Percentiles rank a stretch among this genome's conserved stretches.
phyloP scores from a whole-genome alignment of 331 rosid species.

The Quercus lobata region DNA sequence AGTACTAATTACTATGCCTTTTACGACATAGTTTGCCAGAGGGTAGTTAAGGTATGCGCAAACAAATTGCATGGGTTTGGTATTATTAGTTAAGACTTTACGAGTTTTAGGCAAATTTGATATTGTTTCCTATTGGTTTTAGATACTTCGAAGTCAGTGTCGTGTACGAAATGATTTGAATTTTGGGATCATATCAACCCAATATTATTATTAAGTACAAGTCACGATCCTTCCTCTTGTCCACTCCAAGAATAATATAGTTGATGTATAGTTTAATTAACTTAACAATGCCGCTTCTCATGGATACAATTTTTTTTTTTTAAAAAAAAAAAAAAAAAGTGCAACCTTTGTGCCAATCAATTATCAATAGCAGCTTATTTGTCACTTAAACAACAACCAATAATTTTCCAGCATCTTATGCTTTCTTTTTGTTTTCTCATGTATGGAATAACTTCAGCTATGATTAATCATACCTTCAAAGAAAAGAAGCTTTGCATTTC shows the following conservation, averaged over 20 bases:
- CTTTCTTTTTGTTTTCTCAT: too few relatives aligned
- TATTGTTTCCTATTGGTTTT: background rate
- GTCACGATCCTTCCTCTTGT: slow-evolving; percentile 2
- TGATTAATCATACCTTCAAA: too few relatives aligned
- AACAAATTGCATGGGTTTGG: background rate
- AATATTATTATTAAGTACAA: background rate
- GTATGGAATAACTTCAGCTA: too few relatives aligned
- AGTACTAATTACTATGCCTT: too few relatives aligned
- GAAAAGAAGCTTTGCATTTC: too few relatives aligned
- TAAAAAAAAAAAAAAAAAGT: too few relatives aligned
- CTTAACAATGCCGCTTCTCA: background rate
- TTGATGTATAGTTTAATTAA: background rate
- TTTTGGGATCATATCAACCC: background rate
- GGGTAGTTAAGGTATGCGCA: background rate
- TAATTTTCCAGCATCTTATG: background rate
- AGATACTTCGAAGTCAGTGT: slow-evolving; percentile 28
- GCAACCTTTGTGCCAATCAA: too few relatives aligned
- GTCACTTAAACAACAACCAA: background rate
- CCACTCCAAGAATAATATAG: slow-evolving; percentile 10
- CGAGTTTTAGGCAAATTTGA: background rate
- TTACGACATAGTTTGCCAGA: background rate
- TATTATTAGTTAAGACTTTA: background rate
- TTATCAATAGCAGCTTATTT: too few relatives aligned
- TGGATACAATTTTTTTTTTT: too few relatives aligned
- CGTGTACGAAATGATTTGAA: slow-evolving; percentile 46